Conservation (phyloP, 148 eudicot species). For the Vaccinium myrtillus region DNA sequence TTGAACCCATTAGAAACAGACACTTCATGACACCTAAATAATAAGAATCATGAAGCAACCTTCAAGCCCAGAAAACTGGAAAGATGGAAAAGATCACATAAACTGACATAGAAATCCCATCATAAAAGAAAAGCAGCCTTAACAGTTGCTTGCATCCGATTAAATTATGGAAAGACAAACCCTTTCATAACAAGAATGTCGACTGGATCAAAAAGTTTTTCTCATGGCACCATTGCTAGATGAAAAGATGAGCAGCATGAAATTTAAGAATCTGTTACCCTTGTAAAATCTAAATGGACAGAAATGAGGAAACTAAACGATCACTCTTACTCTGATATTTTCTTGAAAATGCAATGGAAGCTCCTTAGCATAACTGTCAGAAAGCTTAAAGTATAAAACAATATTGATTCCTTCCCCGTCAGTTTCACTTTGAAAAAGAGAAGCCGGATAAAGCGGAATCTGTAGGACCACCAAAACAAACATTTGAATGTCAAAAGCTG, state of each 20-base stretch:
- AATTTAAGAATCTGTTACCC: conserved; percentile 2
- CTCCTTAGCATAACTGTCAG: conserved; percentile 73
- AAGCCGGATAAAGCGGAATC: conserved; percentile 82
- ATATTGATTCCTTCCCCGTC: conserved; percentile 93
- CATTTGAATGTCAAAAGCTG: conserved; percentile 1
- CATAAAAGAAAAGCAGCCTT: not conserved
- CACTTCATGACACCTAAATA: not conserved
- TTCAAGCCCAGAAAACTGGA: not conserved
- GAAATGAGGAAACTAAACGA: not conserved
- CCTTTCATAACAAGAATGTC: not conserved
- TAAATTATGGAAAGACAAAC: not conserved
- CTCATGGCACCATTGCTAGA: conserved; percentile 1
- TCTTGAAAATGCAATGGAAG: conserved; percentile 72
- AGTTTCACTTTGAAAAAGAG: conserved; percentile 72
- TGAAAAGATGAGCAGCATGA: conserved; percentile 4
- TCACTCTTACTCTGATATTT: conserved; percentile 59
- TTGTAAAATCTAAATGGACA: not conserved
- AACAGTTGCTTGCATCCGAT: not conserved
- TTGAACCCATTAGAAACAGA: not conserved
- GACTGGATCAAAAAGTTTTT: not conserved
- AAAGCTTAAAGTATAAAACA: conserved; percentile 83
- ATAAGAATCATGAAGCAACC: conserved; percentile 1
- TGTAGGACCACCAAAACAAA: conserved; percentile 30
- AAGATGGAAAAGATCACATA: not conserved
- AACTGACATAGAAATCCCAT: not conserved